Percentiles rank a stretch among this genome's conserved stretches.
Conservation (phyloP, 202 grass and related monocot genomes). For the Setaria viridis region DNA sequence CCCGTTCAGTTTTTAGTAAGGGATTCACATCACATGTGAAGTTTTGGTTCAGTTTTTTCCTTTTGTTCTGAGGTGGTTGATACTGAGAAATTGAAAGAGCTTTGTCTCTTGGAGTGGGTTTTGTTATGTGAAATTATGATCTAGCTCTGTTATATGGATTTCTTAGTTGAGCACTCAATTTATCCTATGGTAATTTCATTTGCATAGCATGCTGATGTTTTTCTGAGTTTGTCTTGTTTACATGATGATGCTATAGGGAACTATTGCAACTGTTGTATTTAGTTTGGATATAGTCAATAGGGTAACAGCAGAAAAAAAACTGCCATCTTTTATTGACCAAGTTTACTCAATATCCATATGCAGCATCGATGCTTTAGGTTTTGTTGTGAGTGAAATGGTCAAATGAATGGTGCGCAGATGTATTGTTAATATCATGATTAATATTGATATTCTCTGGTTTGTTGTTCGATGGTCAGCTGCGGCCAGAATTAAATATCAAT, state of each 20-base stretch:
- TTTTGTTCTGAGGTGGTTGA: background rate
- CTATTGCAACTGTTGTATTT: background rate
- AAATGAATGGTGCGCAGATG: background rate
- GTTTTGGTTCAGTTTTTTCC: background rate
- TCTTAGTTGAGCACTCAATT: background rate
- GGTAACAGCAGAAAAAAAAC: background rate
- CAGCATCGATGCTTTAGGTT: background rate
- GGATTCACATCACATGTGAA: background rate
- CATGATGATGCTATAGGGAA: background rate
- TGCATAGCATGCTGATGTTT: background rate
- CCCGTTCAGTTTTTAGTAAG: background rate
- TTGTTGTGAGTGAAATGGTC: background rate
- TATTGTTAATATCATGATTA: background rate
- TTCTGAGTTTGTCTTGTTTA: background rate
- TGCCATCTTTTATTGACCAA: background rate
- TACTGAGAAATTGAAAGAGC: background rate
- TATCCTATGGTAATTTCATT: background rate
- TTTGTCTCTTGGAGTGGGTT: background rate
- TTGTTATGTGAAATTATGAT: background rate
- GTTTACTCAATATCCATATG: constrained; percentile 14
- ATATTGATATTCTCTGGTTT: background rate
- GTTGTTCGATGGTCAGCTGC: background rate
- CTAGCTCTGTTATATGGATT: background rate
- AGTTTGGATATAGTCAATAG: background rate
- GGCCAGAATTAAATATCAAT: background rate